These are phyloP conservation scores for Hibiscus mutabilis DNA, from an alignment of 345 rosid species.

Conservation along the genomic window DNA sequence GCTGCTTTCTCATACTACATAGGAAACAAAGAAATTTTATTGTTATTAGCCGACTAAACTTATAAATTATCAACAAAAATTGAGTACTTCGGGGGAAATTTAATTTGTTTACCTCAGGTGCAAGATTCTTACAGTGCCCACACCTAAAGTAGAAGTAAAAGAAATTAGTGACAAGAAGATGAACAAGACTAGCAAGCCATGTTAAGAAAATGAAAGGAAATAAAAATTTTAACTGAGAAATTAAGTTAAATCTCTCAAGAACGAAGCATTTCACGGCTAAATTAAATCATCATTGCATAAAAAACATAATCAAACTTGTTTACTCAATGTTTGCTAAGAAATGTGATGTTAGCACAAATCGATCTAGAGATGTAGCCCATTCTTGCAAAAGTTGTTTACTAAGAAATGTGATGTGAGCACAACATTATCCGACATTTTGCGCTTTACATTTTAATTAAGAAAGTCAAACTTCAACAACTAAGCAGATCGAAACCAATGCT, in stretches of 20 bases:
- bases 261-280: background rate
- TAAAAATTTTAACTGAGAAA: background rate
- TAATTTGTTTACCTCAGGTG: slow-evolving; percentile 69
- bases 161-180: background rate
- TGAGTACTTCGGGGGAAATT: background rate
- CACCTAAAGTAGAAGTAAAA: slow-evolving; percentile 46
- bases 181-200: background rate
- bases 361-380: no score
- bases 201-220: background rate
- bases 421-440: background rate
- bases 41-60: background rate
- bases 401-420: background rate
- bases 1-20: slow-evolving; percentile 95
- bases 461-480: background rate
- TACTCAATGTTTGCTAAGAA: background rate
- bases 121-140: slow-evolving; percentile 88
- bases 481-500: background rate
- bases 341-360: background rate
- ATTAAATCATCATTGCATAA: no score
- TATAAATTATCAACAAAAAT: background rate
- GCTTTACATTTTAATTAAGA: no score
- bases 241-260: background rate
- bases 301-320: no score
- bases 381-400: no score
- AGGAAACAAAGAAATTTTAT: background rate